Evolutionary conservation across 371 early-diverging fungal species (phyloP).

Genomic region (Zychaea mexicana): DNA sequence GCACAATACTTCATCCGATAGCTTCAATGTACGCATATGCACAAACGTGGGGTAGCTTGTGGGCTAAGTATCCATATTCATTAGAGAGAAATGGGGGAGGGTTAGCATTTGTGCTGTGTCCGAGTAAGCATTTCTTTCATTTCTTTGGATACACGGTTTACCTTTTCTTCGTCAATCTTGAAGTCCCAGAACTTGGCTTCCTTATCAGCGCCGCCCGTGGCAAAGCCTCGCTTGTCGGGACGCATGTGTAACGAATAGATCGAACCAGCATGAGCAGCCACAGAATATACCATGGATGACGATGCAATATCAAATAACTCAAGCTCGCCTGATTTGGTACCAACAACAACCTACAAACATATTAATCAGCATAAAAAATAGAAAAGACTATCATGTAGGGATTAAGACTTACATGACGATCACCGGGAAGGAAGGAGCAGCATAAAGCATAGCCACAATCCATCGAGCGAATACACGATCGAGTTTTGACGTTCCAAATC

Average conservation of each 20-base stretch:
- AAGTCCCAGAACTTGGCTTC: constrained; percentile 98
- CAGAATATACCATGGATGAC: constrained; percentile 76
- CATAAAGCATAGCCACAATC: constrained; percentile 87
- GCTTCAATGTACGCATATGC: constrained; percentile 88
- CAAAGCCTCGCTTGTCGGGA: constrained; percentile 89
- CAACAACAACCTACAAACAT: constrained; percentile 70
- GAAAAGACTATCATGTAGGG: neutral
- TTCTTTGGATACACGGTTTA: no score
- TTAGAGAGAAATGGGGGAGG: neutral
- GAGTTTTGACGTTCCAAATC: constrained; percentile 87
- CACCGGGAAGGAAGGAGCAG: constrained; percentile 89
- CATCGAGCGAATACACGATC: constrained; percentile 83
- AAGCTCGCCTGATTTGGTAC: constrained; percentile 89
- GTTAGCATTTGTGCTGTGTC: neutral
- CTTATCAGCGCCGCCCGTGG: constrained; percentile 93
- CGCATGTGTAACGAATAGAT: constrained; percentile 86
- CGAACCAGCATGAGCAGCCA: constrained; percentile 89
- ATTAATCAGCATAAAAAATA: neutral
- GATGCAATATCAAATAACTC: constrained; percentile 89
- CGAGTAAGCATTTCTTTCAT: neutral
- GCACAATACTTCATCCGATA: constrained; percentile 92
- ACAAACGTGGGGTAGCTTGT: constrained; percentile 55
- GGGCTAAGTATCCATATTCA: no score
- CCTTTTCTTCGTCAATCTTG: constrained; percentile 44
- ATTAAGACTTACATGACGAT: constrained; percentile 66